Percentiles rank a stretch among this genome's conserved stretches.
Conservation (phyloP, 768 basidiomycete genomes). For the Lentinula lateritia region DNA sequence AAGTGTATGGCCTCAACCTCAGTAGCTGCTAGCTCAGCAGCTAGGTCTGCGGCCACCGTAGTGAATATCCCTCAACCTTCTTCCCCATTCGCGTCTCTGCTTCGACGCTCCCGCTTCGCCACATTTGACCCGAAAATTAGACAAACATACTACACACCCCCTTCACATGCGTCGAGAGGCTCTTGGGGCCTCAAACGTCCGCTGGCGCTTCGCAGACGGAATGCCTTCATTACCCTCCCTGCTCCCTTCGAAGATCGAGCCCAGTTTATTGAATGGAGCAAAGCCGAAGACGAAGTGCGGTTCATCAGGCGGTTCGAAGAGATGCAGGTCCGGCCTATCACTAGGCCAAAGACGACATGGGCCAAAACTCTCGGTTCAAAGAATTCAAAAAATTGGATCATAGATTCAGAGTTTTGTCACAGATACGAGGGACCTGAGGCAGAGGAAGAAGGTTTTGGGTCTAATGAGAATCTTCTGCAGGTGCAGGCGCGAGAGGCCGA, state of each 20-base stretch:
- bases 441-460: constrained; percentile 14
- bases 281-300: constrained; percentile 58
- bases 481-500: constrained; percentile 8
- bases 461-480: constrained; percentile 2
- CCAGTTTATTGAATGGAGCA: constrained; percentile 75
- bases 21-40: background rate
- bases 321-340: constrained; percentile 36
- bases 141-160: constrained; percentile 71
- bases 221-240: constrained; percentile 60
- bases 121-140: constrained; percentile 70
- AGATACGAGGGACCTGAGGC: constrained; percentile 15
- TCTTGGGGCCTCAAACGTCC: constrained; percentile 87
- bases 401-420: constrained; percentile 42
- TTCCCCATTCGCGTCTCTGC: constrained; percentile 70
- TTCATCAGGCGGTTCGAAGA: constrained; percentile 68
- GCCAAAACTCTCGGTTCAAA: constrained; percentile 28
- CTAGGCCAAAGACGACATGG: constrained; percentile 29
- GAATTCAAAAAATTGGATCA: constrained; percentile 24
- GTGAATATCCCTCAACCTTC: constrained; percentile 27
- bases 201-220: constrained; percentile 57
- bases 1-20: constrained; percentile 12
- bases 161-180: constrained; percentile 67
- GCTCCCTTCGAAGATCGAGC: constrained; percentile 61
- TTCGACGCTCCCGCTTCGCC: constrained; percentile 80
- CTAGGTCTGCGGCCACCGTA: constrained; percentile 7